phyloP scores from a whole-genome alignment of 1,284 basidiomycete genomes.

The Ceratobasidium sp. region DNA sequence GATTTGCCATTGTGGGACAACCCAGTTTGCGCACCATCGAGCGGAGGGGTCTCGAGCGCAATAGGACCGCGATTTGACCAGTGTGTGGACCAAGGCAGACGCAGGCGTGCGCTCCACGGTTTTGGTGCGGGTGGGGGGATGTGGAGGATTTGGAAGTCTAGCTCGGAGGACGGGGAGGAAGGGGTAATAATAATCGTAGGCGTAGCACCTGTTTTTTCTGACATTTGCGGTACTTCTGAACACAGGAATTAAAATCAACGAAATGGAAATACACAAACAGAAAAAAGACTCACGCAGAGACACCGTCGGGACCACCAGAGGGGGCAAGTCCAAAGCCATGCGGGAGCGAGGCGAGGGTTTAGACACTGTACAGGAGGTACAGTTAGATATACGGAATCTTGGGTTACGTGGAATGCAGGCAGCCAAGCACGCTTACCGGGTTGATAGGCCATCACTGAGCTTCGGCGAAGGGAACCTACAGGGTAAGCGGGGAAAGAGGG shows the following conservation, averaged over 20 bases:
- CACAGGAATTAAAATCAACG: constrained; percentile 9
- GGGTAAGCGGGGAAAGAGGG: constrained; percentile 27
- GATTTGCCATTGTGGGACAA: background rate
- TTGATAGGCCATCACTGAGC: constrained; percentile 43
- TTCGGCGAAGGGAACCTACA: constrained; percentile 31
- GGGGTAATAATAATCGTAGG: constrained; percentile 46
- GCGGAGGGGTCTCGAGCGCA: constrained; percentile 38
- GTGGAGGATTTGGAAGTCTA: constrained; percentile 45
- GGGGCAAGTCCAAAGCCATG: constrained; percentile 41
- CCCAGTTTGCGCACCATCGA: constrained; percentile 1
- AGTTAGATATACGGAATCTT: background rate
- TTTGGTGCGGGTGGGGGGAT: constrained; percentile 18
- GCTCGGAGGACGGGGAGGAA: constrained; percentile 43
- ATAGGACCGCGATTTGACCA: constrained; percentile 42
- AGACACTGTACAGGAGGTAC: constrained; percentile 1
- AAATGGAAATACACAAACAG: background rate
- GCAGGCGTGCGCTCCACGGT: constrained; percentile 38
- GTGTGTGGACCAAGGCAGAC: constrained; percentile 42
- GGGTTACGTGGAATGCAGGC: constrained; percentile 19
- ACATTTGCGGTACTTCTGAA: constrained; percentile 43
- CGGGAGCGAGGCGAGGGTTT: constrained; percentile 38
- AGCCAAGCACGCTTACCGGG: constrained; percentile 41
- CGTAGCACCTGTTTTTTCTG: constrained; percentile 43
- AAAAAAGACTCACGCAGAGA: constrained; percentile 32
- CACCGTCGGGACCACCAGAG: constrained; percentile 43